Conservation (phyloP, 2,329 filamentous ascomycete genomes). For the Pleoardoris graminearum region DNA sequence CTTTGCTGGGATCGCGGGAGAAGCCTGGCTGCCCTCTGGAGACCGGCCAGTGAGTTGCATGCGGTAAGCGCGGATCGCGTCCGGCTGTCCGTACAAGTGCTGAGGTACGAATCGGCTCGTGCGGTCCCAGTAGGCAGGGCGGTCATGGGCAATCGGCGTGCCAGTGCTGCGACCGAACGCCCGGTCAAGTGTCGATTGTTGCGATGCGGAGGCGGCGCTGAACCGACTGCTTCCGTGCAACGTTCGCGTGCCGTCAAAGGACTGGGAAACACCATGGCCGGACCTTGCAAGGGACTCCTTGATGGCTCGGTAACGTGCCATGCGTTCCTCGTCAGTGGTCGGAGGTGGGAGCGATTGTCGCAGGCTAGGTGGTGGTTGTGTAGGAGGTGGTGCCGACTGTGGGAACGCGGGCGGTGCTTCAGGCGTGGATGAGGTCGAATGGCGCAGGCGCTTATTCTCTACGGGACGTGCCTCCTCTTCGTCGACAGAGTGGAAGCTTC, state of each 20-base stretch:
- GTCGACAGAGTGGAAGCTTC: constrained; percentile 31
- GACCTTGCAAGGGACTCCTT: constrained; percentile 14
- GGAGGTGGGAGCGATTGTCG: constrained; percentile 18
- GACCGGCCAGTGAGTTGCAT: constrained; percentile 18
- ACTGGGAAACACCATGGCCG: not conserved
- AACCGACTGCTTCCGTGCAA: constrained; percentile 7
- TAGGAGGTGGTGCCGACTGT: constrained; percentile 17
- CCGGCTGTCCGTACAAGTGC: constrained; percentile 40
- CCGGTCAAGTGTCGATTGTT: constrained; percentile 10
- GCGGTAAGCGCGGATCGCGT: constrained; percentile 35
- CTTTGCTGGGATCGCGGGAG: constrained; percentile 27
- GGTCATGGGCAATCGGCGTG: constrained; percentile 11
- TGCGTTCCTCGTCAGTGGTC: constrained; percentile 22
- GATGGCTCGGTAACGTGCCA: constrained; percentile 28
- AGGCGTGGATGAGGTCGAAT: constrained; percentile 13
- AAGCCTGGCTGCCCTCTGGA: constrained; percentile 20
- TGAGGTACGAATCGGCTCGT: constrained; percentile 41
- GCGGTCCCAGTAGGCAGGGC: constrained; percentile 38
- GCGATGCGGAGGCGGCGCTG: not conserved
- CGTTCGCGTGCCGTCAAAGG: constrained; percentile 17
- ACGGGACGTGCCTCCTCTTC: constrained; percentile 25
- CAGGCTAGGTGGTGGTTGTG: not conserved
- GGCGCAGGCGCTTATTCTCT: constrained; percentile 30
- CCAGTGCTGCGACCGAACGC: constrained; percentile 23
- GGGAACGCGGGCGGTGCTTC: not conserved